These are phyloP conservation scores for Drechmeria coniospora DNA, from an alignment of 2,329 filamentous ascomycete species.

Conservation along the genomic window DNA sequence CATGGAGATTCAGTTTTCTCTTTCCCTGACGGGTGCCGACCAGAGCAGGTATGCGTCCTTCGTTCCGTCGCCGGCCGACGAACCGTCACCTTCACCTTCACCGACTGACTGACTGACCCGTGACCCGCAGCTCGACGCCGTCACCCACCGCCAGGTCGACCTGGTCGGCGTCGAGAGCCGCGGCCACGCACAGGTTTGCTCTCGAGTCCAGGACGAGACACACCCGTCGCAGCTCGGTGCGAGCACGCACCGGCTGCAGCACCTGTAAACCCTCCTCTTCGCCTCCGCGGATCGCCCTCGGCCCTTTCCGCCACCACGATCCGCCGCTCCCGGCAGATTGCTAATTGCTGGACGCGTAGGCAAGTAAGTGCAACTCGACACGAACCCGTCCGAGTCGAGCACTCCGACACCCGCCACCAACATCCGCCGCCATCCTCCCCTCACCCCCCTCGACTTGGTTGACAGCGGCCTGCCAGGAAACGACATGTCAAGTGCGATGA, in stretches of 20 bases:
- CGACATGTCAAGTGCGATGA: constrained; percentile 28
- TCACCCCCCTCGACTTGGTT: background rate
- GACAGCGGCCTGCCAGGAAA: constrained; percentile 13
- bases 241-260: constrained; percentile 21
- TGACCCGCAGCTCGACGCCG: background rate
- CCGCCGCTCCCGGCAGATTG: background rate
- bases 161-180: constrained; percentile 8
- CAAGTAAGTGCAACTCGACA: constrained; percentile 16
- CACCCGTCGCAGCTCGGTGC: constrained; percentile 21
- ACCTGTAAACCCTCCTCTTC: constrained; percentile 16
- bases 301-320: background rate
- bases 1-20: constrained; percentile 25
- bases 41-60: background rate
- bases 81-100: background rate
- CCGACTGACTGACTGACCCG: background rate
- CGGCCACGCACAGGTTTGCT: constrained; percentile 22
- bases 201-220: constrained; percentile 21
- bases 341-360: constrained; percentile 9
- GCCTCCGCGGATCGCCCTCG: background rate
- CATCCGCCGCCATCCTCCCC: too few relatives aligned
- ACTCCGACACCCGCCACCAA: too few relatives aligned
- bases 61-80: background rate
- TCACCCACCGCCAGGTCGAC: constrained; percentile 2
- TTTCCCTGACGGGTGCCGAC: constrained; percentile 10
- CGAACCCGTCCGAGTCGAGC: too few relatives aligned